Conservation (phyloP, 1,284 basidiomycete genomes). For the Cutaneotrichosporon cavernicola region DNA sequence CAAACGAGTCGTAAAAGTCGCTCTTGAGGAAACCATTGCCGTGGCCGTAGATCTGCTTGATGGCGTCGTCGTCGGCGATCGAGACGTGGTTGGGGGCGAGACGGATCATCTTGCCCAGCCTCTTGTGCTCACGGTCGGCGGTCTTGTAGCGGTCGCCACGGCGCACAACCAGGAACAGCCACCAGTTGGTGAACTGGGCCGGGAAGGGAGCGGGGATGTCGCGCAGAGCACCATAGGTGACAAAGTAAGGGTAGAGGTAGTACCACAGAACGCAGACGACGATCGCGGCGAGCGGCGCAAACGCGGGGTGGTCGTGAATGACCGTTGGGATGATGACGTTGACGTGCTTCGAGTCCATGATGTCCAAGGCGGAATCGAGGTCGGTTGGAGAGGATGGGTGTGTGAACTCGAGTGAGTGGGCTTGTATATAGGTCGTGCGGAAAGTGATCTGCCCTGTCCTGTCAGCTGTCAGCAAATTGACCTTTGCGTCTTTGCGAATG, state of each 20-base stretch:
- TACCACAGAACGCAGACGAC: constrained; percentile 12
- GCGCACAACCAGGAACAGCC: constrained; percentile 68
- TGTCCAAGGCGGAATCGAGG: neutral
- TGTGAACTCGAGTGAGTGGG: constrained; percentile 1
- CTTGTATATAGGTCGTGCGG: constrained; percentile 5
- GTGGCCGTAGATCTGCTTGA: constrained; percentile 68
- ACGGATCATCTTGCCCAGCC: constrained; percentile 76
- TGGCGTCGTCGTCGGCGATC: constrained; percentile 72
- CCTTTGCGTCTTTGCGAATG: neutral
- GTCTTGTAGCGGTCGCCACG: constrained; percentile 71
- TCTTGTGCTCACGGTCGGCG: constrained; percentile 72
- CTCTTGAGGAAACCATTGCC: constrained; percentile 75
- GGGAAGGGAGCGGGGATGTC: constrained; percentile 66
- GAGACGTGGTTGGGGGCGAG: constrained; percentile 84
- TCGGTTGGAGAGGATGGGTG: neutral
- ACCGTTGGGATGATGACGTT: constrained; percentile 4
- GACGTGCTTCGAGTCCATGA: constrained; percentile 2
- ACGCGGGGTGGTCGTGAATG: neutral
- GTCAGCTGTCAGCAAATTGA: neutral
- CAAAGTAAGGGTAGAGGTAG: constrained; percentile 26
- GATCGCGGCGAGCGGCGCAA: constrained; percentile 5
- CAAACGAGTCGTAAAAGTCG: constrained; percentile 69
- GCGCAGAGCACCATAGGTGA: constrained; percentile 18
- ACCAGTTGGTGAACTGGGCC: constrained; percentile 72
- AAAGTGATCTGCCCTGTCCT: neutral